phyloP scores from a whole-genome alignment of 2,329 filamentous ascomycete genomes.

The Intubia oerlemansii region DNA sequence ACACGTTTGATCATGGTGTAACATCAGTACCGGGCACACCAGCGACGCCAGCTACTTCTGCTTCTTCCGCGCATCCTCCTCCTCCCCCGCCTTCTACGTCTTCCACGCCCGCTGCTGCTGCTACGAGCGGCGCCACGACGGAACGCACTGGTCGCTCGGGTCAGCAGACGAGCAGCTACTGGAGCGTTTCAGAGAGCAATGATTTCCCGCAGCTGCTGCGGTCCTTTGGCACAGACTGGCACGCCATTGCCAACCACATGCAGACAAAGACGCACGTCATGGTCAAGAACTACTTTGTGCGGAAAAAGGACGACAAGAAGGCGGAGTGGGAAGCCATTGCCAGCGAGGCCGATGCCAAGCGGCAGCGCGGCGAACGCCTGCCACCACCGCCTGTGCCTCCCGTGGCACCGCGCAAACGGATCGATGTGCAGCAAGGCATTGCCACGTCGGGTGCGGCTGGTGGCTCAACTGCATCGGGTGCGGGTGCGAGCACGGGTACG shows the following conservation, averaged over 20 bases:
- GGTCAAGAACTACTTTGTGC: constrained; percentile 44
- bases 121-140: no score
- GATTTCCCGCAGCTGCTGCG: constrained; percentile 54
- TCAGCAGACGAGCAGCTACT: constrained; percentile 67
- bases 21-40: no score
- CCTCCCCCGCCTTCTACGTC: no score
- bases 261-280: constrained; percentile 72
- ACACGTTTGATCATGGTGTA: no score
- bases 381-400: constrained; percentile 31
- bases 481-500: no score
- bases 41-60: no score
- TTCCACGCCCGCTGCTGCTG: no score
- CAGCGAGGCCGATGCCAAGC: constrained; percentile 36
- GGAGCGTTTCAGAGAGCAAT: constrained; percentile 63
- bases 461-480: no score
- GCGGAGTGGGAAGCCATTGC: constrained; percentile 38
- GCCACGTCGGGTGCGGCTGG: background rate
- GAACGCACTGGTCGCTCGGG: no score
- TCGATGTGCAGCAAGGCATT: constrained; percentile 3
- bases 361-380: constrained; percentile 33
- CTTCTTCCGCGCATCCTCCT: no score
- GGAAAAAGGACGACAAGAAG: constrained; percentile 33
- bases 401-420: constrained; percentile 3
- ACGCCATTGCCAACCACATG: constrained; percentile 55
- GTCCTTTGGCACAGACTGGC: constrained; percentile 64